Percentiles rank a stretch among this genome's conserved stretches.
These are phyloP conservation scores for Lactifluus echinatus DNA, from an alignment of 768 basidiomycete species.

Conservation along the genomic window DNA sequence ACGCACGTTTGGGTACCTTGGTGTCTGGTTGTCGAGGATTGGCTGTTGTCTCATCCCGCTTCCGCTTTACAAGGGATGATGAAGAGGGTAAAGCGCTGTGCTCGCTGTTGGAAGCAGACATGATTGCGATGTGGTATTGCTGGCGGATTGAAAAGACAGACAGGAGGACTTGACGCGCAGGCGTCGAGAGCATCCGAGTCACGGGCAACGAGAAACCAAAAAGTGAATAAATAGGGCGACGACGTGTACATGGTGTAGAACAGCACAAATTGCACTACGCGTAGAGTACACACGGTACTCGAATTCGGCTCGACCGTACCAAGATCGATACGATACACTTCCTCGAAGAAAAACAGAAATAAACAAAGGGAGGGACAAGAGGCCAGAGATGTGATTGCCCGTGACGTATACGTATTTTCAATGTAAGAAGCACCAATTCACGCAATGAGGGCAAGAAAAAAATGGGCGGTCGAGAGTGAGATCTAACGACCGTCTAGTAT, in stretches of 20 bases:
- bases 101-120: conserved; percentile 1
- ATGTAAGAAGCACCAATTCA: conserved; percentile 3
- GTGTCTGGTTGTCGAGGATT: background rate
- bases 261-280: conserved; percentile 2
- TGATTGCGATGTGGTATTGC: background rate
- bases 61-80: conserved; percentile 4
- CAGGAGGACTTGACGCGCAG: background rate
- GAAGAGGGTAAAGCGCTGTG: background rate
- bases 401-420: background rate
- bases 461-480: background rate
- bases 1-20: conserved; percentile 12
- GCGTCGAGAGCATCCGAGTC: background rate
- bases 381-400: too few species aligned
- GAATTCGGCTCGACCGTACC: background rate
- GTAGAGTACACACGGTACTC: conserved; percentile 3
- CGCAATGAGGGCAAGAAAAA: background rate
- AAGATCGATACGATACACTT: conserved; percentile 1
- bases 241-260: conserved; percentile 6
- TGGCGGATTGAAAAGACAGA: too few species aligned
- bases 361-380: background rate
- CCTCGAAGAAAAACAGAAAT: conserved; percentile 1
- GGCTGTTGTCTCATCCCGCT: background rate
- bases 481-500: background rate
- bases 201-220: background rate
- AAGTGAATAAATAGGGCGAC: conserved; percentile 4